phyloP scores from a whole-genome alignment of 208 protist genomes.

The Acanthamoeba royreba region DNA sequence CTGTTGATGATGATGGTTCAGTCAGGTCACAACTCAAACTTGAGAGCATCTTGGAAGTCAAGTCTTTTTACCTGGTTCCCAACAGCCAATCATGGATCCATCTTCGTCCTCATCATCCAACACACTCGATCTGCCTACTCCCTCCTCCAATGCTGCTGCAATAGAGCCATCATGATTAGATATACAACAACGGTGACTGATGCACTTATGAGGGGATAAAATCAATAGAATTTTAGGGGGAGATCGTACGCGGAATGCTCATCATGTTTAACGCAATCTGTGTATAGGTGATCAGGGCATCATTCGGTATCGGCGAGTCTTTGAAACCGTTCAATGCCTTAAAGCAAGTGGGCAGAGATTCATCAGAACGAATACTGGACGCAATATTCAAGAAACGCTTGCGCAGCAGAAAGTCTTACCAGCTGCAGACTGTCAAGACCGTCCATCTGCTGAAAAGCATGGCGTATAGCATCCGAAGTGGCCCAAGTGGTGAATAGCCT shows the following conservation, averaged over 20 bases:
- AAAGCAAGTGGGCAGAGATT: not conserved
- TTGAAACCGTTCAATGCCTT: not conserved
- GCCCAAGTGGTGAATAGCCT: not conserved
- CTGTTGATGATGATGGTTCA: not conserved
- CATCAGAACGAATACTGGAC: too few species aligned
- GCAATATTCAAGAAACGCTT: not conserved
- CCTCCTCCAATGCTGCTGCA: not conserved
- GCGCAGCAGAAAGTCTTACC: not conserved
- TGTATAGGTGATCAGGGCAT: not conserved
- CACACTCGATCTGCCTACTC: not conserved
- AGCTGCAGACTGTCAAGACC: not conserved
- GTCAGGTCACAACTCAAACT: not conserved
- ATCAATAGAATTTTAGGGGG: not conserved
- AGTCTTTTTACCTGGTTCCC: not conserved
- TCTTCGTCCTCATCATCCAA: not conserved
- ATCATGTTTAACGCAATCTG: slow-evolving; percentile 25
- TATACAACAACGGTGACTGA: not conserved
- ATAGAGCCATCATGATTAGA: not conserved
- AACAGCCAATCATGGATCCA: not conserved
- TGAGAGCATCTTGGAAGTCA: not conserved
- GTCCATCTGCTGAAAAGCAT: not conserved
- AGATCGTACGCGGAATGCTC: not conserved
- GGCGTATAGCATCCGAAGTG: not conserved
- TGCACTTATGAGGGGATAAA: too few species aligned
- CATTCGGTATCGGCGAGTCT: not conserved